These are phyloP conservation scores for Teunomyces barrocoloradensis DNA, from an alignment of 805 yeast species.

Conservation along the genomic window DNA sequence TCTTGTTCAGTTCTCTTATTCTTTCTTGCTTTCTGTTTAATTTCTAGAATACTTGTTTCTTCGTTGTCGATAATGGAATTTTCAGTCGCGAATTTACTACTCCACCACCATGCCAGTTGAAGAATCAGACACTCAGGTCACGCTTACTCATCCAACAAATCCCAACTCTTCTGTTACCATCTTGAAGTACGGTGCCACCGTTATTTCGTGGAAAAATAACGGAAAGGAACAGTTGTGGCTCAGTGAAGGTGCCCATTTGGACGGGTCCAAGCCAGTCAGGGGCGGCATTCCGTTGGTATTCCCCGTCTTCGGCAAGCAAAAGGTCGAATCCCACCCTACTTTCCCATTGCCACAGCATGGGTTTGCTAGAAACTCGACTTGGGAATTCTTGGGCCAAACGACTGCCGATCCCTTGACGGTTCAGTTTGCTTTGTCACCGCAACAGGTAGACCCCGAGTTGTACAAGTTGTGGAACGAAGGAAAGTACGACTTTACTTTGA, in stretches of 20 bases:
- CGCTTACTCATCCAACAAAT: conserved; percentile 53
- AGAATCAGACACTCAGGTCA: conserved; percentile 61
- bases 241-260: conserved; percentile 73
- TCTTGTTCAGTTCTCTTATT: not conserved
- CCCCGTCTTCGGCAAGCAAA: conserved; percentile 83
- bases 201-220: conserved; percentile 69
- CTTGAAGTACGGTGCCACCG: conserved; percentile 85
- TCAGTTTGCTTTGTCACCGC: conserved; percentile 91
- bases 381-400: conserved; percentile 94
- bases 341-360: conserved; percentile 90
- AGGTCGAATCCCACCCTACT: conserved; percentile 52
- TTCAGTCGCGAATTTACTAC: not conserved
- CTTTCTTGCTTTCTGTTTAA: not conserved
- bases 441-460: conserved; percentile 63
- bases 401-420: conserved; percentile 61
- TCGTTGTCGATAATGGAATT: too few relatives aligned
- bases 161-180: conserved; percentile 59
- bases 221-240: conserved; percentile 85
- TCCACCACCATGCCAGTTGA: conserved; percentile 58
- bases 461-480: conserved; percentile 53
- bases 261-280: conserved; percentile 91
- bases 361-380: conserved; percentile 81
- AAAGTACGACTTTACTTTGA: conserved; percentile 61
- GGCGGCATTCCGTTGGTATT: conserved; percentile 97
- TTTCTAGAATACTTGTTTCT: not conserved